Percentiles rank a stretch among this genome's conserved stretches.
Evolutionary conservation across 345 rosid species (phyloP).

Genomic region (Limnanthes douglasii): DNA sequence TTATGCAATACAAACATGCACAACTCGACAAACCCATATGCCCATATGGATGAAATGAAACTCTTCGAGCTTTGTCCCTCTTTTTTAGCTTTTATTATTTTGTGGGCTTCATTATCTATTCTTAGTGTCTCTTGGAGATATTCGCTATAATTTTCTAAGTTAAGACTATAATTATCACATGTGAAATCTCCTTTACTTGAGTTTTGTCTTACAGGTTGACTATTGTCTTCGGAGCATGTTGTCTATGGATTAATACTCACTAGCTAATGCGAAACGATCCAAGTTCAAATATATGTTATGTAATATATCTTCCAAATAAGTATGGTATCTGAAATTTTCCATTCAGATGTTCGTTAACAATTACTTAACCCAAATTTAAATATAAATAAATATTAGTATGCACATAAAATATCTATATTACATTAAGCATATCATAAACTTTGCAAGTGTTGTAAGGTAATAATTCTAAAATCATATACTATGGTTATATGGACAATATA

Average conservation of each 20-base stretch:
- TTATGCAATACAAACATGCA: too few species aligned
- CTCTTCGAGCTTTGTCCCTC: conserved; percentile 74
- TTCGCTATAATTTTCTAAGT: conserved; percentile 7
- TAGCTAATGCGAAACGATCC: conserved; percentile 56
- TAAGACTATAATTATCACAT: conserved; percentile 12
- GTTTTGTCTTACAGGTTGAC: conserved; percentile 33
- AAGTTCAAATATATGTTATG: conserved; percentile 45
- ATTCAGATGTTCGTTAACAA: too few species aligned
- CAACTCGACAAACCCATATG: too few species aligned
- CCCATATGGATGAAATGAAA: conserved; percentile 66
- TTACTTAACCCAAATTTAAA: too few species aligned
- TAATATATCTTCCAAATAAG: conserved; percentile 45
- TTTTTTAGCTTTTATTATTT: conserved; percentile 48
- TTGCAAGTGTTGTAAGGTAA: too few species aligned
- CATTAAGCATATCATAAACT: too few species aligned
- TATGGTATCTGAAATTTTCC: conserved; percentile 47
- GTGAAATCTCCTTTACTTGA: conserved; percentile 16
- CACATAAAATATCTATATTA: too few species aligned
- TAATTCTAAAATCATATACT: too few species aligned
- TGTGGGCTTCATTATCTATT: conserved; percentile 21
- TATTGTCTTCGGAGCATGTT: conserved; percentile 50
- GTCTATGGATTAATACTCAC: conserved; percentile 41
- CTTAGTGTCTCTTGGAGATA: conserved; percentile 11
- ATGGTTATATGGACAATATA: too few species aligned
- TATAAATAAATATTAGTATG: conserved; percentile 3